Conservation (phyloP, 2,329 filamentous ascomycete genomes). For the Thielaviopsis populi region DNA sequence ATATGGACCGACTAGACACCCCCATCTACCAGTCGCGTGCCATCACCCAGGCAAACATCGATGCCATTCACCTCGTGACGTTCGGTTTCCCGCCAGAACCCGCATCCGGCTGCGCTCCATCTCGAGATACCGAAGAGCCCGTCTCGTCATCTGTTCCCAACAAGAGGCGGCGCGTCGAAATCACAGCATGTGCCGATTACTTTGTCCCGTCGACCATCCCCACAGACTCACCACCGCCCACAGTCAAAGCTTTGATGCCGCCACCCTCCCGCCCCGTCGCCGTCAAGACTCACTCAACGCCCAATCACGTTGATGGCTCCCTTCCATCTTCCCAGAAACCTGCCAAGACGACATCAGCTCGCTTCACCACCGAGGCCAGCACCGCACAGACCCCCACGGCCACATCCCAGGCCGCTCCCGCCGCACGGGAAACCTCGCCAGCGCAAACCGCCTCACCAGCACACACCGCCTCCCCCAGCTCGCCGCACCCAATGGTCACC, state of each 20-base stretch:
- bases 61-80: slow-evolving; percentile 19
- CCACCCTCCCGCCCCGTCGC: not conserved
- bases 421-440: not conserved
- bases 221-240: not conserved
- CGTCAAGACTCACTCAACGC: not conserved
- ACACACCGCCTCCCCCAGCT: not conserved
- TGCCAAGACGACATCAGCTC: not conserved
- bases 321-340: not conserved
- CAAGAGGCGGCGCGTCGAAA: not conserved
- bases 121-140: not conserved
- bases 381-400: not conserved
- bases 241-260: not conserved
- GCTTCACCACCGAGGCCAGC: not conserved
- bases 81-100: slow-evolving; percentile 1
- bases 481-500: slow-evolving; percentile 7
- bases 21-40: slow-evolving; percentile 24
- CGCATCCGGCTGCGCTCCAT: not conserved
- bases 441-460: not conserved
- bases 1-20: slow-evolving; percentile 22
- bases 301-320: not conserved
- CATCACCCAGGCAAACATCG: slow-evolving; percentile 26
- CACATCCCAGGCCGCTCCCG: no score
- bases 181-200: not conserved
- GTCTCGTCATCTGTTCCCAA: not conserved
- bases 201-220: not conserved